Evolutionary conservation across 2,329 filamentous ascomycete genomes (phyloP), one percentile per base, ranked within the genome.

Genomic region (Calonectria fujianensis): DNA sequence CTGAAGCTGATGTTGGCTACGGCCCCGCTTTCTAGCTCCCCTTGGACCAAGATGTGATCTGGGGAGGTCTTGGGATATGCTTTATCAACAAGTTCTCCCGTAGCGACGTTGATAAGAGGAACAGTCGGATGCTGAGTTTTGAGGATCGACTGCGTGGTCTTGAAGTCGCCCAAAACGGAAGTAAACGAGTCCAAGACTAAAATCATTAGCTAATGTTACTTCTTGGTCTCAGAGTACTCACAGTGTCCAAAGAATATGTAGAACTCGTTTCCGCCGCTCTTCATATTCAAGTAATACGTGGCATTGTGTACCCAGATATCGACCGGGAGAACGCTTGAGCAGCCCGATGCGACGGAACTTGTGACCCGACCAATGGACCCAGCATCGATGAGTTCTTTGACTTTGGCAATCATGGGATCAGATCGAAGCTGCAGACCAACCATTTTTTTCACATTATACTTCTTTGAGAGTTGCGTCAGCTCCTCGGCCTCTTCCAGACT

Each of bases 401-500:
- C 14, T 48, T 76, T 77, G 6, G 13, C 64, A 31, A 18, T 82
- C 1, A 85, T 68, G 0, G 89, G 89, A 1, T 86, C 81, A 4
- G 87, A 78, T 2, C 85, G 83, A 1, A 87, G 87, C 79, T 91
- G 90, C 2, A 90, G 74, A 0, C 88, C 88, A 0, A 91, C 84
- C 10, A 89, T 82, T 1, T 84, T 87, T 61, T 82, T 82, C 16
- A 82, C 80, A 2, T 85, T 80, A 13, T 84, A 81, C 41, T 83
- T 59, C 3, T 75, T 77, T 0, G 84, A 85, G 11, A 86, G 66
- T 0, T 77, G 76, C 0, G 83, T 80, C 76, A 91, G 78, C 73
- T 88, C 85, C n/a, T 81, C 76, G 0, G 85, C 87, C 3, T 85
- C 79, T 3, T 76, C 72, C 3, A 83, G 76, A 70, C 85, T 86